Evolutionary conservation across 2,329 filamentous ascomycete genomes (phyloP), one percentile per base, ranked within the genome.

Genomic region (Xylaria hypoxylon): DNA sequence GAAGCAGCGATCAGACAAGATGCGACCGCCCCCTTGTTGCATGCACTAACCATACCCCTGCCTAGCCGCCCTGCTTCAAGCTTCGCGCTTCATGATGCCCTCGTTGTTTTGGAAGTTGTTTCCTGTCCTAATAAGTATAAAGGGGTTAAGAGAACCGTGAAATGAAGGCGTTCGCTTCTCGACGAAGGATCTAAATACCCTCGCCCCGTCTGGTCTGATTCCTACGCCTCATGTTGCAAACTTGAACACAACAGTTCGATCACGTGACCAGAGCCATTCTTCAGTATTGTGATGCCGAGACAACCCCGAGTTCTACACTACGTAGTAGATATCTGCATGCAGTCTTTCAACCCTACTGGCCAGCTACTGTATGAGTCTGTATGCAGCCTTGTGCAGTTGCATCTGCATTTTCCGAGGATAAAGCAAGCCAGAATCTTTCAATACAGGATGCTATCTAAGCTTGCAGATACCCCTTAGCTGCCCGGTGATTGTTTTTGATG

Each of bases 1-100:
- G 68, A 70, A 62, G 68, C 68, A 59, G 65, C 65, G 65, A 70
- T 70, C 68, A 70, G 60, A 70, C 68, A 63, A 24, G 55, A 26
- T 55, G 59, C 42, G 45, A 59, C 31, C 55, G n/a, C n/a, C 62
- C 65, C 67, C 63, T 64, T 53, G 63, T 58, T 35, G 67, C 64
- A 66, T 68, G 22, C 52, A 38, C 22, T 40, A 40, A 35, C 50
- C 52, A 38, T 22, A 45, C 65, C 59, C 65, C 60, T 67, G 65
- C 53, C 47, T 64, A 67, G 55, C 65, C 60, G 65, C 60, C 51
- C 33, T 33, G 26, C 13, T 57, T 44, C n/a, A 26, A 13, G 31
- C 56, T 38, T 40, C 65, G 65, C 62, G 62, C 62, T 68, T 65
- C 62, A 22, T 40, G 62, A 59, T 22, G 42, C 61, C 28, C 19